Percentiles rank a stretch among this genome's conserved stretches.
Conservation (phyloP, 148 eudicot genomes). For the Nepenthes gracilis region DNA sequence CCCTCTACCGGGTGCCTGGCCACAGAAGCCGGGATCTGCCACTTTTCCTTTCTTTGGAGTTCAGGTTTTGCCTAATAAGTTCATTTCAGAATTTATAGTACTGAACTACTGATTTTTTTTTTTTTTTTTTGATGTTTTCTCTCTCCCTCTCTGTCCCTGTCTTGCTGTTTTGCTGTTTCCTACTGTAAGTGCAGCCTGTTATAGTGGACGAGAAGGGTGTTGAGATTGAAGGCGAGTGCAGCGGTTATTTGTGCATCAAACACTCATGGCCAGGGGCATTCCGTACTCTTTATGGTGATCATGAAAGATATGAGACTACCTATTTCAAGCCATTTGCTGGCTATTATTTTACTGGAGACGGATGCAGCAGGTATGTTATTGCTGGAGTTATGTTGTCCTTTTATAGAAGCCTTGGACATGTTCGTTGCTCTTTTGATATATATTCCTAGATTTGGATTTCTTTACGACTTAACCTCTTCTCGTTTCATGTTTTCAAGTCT, state of each 20-base stretch:
- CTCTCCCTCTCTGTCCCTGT: not conserved
- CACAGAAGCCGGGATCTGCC: slow-evolving; percentile 98
- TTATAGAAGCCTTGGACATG: not conserved
- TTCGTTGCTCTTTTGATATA: not conserved
- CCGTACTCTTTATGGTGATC: slow-evolving; percentile 92
- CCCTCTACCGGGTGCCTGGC: slow-evolving; percentile 97
- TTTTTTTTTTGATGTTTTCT: not conserved
- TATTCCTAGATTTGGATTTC: not conserved
- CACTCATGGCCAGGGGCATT: slow-evolving; percentile 98
- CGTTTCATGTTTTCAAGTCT: not conserved
- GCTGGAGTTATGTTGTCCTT: not conserved
- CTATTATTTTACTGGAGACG: slow-evolving; percentile 97
- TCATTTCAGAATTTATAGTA: not conserved
- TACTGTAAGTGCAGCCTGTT: slow-evolving; percentile 59
- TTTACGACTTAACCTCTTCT: not conserved
- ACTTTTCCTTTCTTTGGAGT: slow-evolving; percentile 98
- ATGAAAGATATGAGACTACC: slow-evolving; percentile 96
- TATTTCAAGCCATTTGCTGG: slow-evolving; percentile 98
- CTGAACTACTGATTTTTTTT: slow-evolving; percentile 1
- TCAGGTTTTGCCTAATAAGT: slow-evolving; percentile 41
- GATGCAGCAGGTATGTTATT: slow-evolving; percentile 72
- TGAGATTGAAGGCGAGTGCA: slow-evolving; percentile 93
- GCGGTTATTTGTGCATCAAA: slow-evolving; percentile 82
- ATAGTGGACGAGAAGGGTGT: slow-evolving; percentile 95
- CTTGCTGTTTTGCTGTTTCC: too few relatives aligned